Base-by-base conservation (phyloP, 2,329 filamentous ascomycete species). In the Exophiala dermatitidis region DNA sequence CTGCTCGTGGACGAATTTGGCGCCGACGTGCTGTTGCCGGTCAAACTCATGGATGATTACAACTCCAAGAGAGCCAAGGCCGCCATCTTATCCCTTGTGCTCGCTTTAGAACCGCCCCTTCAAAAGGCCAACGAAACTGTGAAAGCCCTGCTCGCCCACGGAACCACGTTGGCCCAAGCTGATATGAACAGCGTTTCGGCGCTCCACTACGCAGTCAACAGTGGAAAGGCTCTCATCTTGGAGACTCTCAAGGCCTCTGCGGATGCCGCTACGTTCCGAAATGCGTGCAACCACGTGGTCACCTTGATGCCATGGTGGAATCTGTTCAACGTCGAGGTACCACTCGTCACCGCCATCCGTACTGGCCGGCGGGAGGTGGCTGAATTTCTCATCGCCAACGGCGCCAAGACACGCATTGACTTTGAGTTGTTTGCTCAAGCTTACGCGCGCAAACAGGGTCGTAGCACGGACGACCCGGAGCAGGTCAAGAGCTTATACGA, bases 121-220 rank as follows among this genome's bases (percentile, higher is more conserved):
- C 77, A 83, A 1, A 77, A 83, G 61, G 83, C 85, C 0, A 78
- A 78, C 56, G 74, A 75, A 9, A 90, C 90, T 78, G 75, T 79
- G 0, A 71, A 76, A 44, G 75, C 80, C 0, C 75, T 94, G 5
- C 69, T 94, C 31, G 75, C 78, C 43, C 76, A 90, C 1, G 88
- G 88, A 1, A 86, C 86, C 1, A 85, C 84, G 1, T 82, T 77
- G 33, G 80, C 84, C 0, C 88, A 93, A 66, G 87, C 83, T 0
- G 87, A 91, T 60, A 65, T 79, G 34, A 71, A 77, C 5, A 77
- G 82, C 3, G 72, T 76, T 31, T 90, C 86, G 1, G 81, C 79
- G 0, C 75, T 94, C 55, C 80, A 88, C 56, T 80, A 80, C 55
- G 80, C 81, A 50, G 76, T 85, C 1, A 71, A 76, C n/a, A 68